Conservation (phyloP, 2,329 filamentous ascomycete species). For the Neonectria punicea region DNA sequence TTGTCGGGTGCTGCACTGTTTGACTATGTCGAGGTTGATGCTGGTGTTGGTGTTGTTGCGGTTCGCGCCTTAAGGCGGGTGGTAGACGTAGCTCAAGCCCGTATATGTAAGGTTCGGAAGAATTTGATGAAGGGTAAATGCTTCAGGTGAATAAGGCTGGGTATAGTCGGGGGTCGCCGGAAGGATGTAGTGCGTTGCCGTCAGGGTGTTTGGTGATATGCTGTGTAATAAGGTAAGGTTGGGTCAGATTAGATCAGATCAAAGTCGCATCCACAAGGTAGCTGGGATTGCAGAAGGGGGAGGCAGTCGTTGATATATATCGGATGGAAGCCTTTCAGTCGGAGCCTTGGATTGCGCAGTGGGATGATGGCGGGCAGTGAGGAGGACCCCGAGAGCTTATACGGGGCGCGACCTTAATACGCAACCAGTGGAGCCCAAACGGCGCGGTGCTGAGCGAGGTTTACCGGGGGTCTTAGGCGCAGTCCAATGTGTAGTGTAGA, state of each 20-base stretch:
- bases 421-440: constrained; percentile 40
- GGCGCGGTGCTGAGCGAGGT: constrained; percentile 19
- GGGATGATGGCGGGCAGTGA: constrained; percentile 36
- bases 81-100: constrained; percentile 11
- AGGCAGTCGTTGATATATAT: constrained; percentile 39
- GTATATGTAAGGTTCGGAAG: not conserved
- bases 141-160: constrained; percentile 7
- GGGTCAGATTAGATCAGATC: constrained; percentile 23
- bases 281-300: constrained; percentile 24
- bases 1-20: constrained; percentile 22
- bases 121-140: not conserved
- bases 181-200: constrained; percentile 13
- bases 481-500: not conserved
- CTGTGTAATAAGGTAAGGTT: constrained; percentile 15
- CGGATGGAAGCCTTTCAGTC: constrained; percentile 26
- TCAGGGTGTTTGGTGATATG: constrained; percentile 16
- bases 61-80: constrained; percentile 13
- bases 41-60: constrained; percentile 14
- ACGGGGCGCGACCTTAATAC: constrained; percentile 40
- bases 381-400: constrained; percentile 39
- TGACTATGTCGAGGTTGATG: constrained; percentile 12
- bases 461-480: constrained; percentile 1
- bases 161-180: constrained; percentile 6
- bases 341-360: constrained; percentile 40
- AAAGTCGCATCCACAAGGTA: constrained; percentile 26